A percentile compares a stretch with the other conserved stretches of the same genome.
Conservation (phyloP, 495 filamentous ascomycete genomes). For the Xylaria flabelliformis region DNA sequence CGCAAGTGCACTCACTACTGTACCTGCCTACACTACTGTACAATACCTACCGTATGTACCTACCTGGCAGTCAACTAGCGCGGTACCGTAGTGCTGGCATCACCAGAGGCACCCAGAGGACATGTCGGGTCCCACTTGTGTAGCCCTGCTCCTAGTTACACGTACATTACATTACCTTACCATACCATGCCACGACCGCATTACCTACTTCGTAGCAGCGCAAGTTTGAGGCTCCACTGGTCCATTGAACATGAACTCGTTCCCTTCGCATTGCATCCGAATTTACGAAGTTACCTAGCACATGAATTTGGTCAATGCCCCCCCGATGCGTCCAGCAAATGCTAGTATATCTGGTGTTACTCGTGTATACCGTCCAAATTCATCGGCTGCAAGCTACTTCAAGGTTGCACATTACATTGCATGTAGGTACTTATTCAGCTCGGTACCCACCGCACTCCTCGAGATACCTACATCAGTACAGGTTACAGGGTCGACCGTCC, state of each 20-base stretch:
- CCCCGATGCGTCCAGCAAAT: background rate
- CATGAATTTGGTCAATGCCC: background rate
- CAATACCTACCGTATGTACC: too few species aligned
- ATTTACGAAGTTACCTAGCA: background rate
- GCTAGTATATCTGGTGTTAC: background rate
- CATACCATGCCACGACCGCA: background rate
- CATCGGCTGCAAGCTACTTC: background rate
- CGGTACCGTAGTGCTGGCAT: too few species aligned
- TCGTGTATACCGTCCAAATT: background rate
- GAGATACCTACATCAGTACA: background rate
- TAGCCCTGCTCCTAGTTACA: too few species aligned
- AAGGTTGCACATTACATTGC: too few species aligned
- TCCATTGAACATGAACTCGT: background rate
- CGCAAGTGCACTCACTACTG: background rate
- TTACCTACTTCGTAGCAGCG: background rate
- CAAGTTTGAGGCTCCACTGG: background rate
- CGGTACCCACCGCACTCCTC: slow-evolving; percentile 11
- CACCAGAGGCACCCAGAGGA: too few species aligned
- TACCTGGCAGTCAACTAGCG: too few species aligned
- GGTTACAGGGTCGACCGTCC: background rate
- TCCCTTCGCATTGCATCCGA: background rate
- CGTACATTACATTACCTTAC: background rate
- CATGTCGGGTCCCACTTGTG: too few species aligned
- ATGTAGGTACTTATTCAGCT: slow-evolving; percentile 28
- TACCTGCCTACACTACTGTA: background rate